Evolutionary conservation across 805 yeast species (phyloP), one percentile per base, ranked within the genome.

Genomic region (Candida montana): DNA sequence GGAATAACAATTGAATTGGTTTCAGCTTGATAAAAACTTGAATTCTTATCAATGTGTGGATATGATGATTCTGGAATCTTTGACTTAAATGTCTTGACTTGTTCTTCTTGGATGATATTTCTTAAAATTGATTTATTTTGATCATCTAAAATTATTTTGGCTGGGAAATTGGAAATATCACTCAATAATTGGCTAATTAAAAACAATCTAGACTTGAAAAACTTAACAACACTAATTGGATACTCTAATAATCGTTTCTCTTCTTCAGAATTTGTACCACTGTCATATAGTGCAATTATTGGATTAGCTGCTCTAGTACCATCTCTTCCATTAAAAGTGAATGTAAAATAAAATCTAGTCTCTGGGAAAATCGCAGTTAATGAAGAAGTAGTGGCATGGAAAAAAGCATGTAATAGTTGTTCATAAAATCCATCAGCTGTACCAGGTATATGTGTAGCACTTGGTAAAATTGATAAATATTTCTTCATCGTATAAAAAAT

Each of bases 331-430:
- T 56, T 53, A 45, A 63, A 65, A 2, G 65, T 62, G 45, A 54
- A 52, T 29, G 61, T 52, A 50, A 61, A 65, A 31, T 58, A 55
- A 43, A 63, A 65, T 31, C 66, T 46, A 4, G 58, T 55, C 42
- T 65, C 69, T 9, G 68, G 61, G 39, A 62, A 63, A 26, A 65
- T 48, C 1, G 67, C 64, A 42, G 57, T 63, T 34, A 65, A 39
- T 1, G 61, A 55, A 15, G 61, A 50, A 12, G 61, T 53, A 5
- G 52, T 58, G 4, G 67, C 65, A 34, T 61, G 65, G 45, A 53
- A 65, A 45, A 60, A 65, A 7, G 59, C 44, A 23, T 54, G 55
- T 11, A 65, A 44, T 13, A 64, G 39, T n/a, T 51, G 42, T 11
- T 49, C 44, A 21, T 53, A 53, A 40, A 48, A 49, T 2, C 40